A percentile compares a stretch with the other conserved stretches of the same genome.
phyloP scores from a whole-genome alignment of 495 filamentous ascomycete genomes.

The Tuber microsphaerosporum region DNA sequence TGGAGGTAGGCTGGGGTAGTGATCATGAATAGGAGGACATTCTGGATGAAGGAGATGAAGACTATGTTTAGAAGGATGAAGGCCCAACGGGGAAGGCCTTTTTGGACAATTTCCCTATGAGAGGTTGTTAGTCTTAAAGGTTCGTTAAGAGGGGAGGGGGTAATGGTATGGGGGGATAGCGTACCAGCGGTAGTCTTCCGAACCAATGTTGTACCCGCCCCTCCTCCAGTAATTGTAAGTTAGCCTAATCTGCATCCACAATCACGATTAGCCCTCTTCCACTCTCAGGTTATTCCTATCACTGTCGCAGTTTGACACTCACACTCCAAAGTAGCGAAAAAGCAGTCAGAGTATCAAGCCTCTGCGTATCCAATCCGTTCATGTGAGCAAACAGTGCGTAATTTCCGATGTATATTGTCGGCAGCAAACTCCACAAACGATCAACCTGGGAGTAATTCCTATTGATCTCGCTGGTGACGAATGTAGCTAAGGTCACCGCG shows the following conservation, averaged over 20 bases:
- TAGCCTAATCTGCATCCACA: slow-evolving; percentile 54
- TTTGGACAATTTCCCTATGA: slow-evolving; percentile 47
- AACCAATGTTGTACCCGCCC: slow-evolving; percentile 79
- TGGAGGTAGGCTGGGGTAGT: slow-evolving; percentile 77
- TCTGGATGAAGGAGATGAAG: slow-evolving; percentile 84
- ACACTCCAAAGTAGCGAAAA: slow-evolving; percentile 77
- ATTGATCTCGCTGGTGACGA: slow-evolving; percentile 72
- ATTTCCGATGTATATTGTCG: slow-evolving; percentile 81
- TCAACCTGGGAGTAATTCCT: slow-evolving; percentile 94
- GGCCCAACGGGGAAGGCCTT: slow-evolving; percentile 43
- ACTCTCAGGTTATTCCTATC: neutral
- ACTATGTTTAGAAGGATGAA: slow-evolving; percentile 80
- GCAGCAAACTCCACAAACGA: slow-evolving; percentile 80
- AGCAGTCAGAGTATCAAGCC: slow-evolving; percentile 64
- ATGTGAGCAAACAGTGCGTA: slow-evolving; percentile 72
- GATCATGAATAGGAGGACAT: slow-evolving; percentile 65
- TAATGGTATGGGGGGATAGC: slow-evolving; percentile 12
- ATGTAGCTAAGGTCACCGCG: slow-evolving; percentile 58
- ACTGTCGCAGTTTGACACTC: slow-evolving; percentile 43
- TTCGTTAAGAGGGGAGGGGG: neutral
- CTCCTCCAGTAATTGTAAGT: slow-evolving; percentile 97
- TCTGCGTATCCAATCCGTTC: slow-evolving; percentile 60
- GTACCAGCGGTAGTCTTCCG: slow-evolving; percentile 90
- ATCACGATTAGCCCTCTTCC: slow-evolving; percentile 12
- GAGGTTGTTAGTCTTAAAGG: slow-evolving; percentile 11